Conservation (phyloP, 1,284 basidiomycete genomes). For the Ganoderma leucocontextum region DNA sequence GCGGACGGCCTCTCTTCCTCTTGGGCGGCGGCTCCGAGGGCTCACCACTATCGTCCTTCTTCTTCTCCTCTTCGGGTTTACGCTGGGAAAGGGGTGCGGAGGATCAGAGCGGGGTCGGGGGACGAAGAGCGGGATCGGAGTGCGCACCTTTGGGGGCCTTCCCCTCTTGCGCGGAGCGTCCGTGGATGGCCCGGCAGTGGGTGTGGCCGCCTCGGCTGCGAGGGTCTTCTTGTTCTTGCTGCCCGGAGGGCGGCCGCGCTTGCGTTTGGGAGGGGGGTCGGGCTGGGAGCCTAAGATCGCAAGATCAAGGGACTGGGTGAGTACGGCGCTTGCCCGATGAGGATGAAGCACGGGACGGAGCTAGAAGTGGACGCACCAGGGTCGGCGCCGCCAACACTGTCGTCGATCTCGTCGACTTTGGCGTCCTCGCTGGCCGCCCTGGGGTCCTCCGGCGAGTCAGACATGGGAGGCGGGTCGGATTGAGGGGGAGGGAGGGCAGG, state of each 20-base stretch:
- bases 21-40: slow-evolving; percentile 58
- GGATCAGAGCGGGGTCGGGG: slow-evolving; percentile 11
- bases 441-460: slow-evolving; percentile 49
- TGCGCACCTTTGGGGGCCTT: slow-evolving; percentile 77
- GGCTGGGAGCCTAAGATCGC: slow-evolving; percentile 33
- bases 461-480: slow-evolving; percentile 47
- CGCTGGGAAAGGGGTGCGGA: slow-evolving; percentile 51
- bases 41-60: slow-evolving; percentile 42
- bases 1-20: slow-evolving; percentile 76
- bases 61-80: slow-evolving; percentile 55
- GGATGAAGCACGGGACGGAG: slow-evolving; percentile 35
- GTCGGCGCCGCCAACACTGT: slow-evolving; percentile 46
- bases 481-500: slow-evolving; percentile 35
- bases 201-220: slow-evolving; percentile 47
- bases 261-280: slow-evolving; percentile 60
- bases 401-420: slow-evolving; percentile 56
- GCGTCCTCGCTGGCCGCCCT: slow-evolving; percentile 48
- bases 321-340: slow-evolving; percentile 39
- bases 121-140: slow-evolving; percentile 9
- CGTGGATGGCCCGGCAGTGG: slow-evolving; percentile 41
- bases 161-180: slow-evolving; percentile 62
- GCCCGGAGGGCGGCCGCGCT: slow-evolving; percentile 81
- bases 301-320: slow-evolving; percentile 32
- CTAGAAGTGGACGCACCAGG: slow-evolving; percentile 43
- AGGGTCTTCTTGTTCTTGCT: slow-evolving; percentile 79